These are phyloP conservation scores for Mycena galericulata DNA, from an alignment of 768 basidiomycete species.

Conservation along the genomic window DNA sequence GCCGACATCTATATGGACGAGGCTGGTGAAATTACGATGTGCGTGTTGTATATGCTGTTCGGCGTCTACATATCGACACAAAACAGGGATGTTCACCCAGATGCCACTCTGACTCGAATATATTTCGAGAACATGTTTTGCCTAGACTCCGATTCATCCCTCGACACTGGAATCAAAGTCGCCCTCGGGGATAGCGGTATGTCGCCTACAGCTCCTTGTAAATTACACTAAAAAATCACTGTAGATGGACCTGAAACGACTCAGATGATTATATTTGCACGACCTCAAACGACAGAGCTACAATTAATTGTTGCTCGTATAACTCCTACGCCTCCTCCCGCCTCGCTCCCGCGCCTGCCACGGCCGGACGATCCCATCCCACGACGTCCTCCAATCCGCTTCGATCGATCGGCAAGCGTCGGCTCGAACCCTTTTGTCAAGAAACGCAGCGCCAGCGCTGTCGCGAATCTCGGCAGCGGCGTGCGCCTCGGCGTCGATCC, in stretches of 20 bases:
- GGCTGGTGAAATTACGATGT: slow-evolving; percentile 59
- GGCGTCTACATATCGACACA: slow-evolving; percentile 6
- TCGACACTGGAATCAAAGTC: slow-evolving; percentile 71
- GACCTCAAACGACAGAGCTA: slow-evolving; percentile 43
- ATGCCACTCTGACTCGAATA: slow-evolving; percentile 67
- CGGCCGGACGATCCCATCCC: slow-evolving; percentile 87
- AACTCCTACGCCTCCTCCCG: slow-evolving; percentile 52
- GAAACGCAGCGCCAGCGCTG: slow-evolving; percentile 36
- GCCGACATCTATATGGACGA: slow-evolving; percentile 72
- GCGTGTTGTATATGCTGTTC: slow-evolving; percentile 28
- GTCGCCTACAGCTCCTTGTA: slow-evolving; percentile 36
- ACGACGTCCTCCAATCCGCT: slow-evolving; percentile 68
- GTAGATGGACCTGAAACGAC: slow-evolving; percentile 80
- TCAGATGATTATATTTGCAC: slow-evolving; percentile 68
- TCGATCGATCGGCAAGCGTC: slow-evolving; percentile 38
- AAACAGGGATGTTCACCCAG: slow-evolving; percentile 76
- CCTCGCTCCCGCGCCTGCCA: slow-evolving; percentile 55
- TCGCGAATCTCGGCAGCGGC: slow-evolving; percentile 53
- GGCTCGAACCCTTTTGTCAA: slow-evolving; percentile 31
- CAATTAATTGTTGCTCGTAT: slow-evolving; percentile 70
- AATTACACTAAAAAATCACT: not conserved
- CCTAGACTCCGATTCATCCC: slow-evolving; percentile 49
- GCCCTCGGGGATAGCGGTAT: slow-evolving; percentile 77
- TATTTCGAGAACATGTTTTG: slow-evolving; percentile 83
- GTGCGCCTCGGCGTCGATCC: slow-evolving; percentile 46